phyloP scores from a whole-genome alignment of 2,329 filamentous ascomycete genomes.

The Esteya vermicola region DNA sequence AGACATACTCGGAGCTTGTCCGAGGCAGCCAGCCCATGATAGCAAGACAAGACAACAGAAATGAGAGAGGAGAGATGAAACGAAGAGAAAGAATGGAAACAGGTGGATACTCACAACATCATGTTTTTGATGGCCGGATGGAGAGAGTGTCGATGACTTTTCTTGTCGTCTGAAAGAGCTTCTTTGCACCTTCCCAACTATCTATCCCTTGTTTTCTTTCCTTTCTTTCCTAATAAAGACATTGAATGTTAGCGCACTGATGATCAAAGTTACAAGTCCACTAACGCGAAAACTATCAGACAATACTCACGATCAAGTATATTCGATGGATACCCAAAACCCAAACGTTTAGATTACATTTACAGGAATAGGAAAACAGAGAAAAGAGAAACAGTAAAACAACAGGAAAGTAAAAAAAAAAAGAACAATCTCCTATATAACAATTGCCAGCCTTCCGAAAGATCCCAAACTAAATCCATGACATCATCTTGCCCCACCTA shows the following conservation, averaged over 20 bases:
- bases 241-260: slow-evolving; percentile 1
- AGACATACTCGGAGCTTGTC: slow-evolving; percentile 7
- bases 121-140: neutral
- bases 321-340: too few relatives aligned
- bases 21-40: slow-evolving; percentile 9
- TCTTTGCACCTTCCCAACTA: neutral
- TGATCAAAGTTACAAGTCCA: too few relatives aligned
- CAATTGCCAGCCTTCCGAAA: neutral
- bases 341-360: neutral
- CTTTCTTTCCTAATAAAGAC: neutral
- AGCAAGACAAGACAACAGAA: neutral
- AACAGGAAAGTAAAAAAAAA: neutral
- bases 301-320: too few relatives aligned
- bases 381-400: neutral
- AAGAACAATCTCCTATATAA: neutral
- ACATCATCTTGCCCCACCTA: neutral
- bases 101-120: slow-evolving; percentile 2
- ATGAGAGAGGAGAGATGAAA: neutral
- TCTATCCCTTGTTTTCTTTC: neutral
- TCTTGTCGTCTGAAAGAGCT: neutral
- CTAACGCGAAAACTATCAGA: too few relatives aligned
- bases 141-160: neutral
- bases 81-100: neutral
- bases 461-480: neutral
- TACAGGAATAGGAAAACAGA: neutral